Percentiles rank a stretch among this genome's conserved stretches.
Evolutionary conservation across 225 moss, liverwort and hornwort species (phyloP).

Genomic region (Marchantia polymorpha): DNA sequence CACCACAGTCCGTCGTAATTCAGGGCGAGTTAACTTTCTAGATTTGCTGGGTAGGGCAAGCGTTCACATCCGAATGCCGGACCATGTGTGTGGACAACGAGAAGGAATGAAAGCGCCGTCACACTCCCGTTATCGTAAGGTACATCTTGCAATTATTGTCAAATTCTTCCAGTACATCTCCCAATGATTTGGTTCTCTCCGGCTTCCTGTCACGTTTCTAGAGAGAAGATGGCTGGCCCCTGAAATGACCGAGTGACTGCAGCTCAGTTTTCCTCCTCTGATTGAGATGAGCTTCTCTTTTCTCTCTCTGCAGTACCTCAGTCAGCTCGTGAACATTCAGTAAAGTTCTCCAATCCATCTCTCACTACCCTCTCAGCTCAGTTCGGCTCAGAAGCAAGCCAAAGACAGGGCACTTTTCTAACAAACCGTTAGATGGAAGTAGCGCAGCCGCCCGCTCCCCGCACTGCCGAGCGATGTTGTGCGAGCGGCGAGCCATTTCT

Average conservation of each 20-base stretch:
- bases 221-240: neutral
- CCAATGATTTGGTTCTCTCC: constrained; percentile 14
- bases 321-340: neutral
- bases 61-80: neutral
- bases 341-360: neutral
- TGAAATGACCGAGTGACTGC: neutral
- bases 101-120: constrained; percentile 7
- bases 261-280: neutral
- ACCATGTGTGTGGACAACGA: neutral
- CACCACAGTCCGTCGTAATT: too few species aligned
- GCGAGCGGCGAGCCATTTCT: neutral
- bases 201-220: neutral
- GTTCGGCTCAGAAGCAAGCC: neutral
- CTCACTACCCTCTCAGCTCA: neutral
- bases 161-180: constrained; percentile 10
- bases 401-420: neutral
- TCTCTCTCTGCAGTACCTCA: neutral
- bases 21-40: neutral
- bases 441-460: neutral
- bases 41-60: neutral
- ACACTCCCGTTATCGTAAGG: neutral
- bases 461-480: neutral
- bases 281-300: neutral
- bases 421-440: neutral
- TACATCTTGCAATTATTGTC: constrained; percentile 7